phyloP scores from a whole-genome alignment of 176 grass and related monocot species.

The Saccharum officinarum region DNA sequence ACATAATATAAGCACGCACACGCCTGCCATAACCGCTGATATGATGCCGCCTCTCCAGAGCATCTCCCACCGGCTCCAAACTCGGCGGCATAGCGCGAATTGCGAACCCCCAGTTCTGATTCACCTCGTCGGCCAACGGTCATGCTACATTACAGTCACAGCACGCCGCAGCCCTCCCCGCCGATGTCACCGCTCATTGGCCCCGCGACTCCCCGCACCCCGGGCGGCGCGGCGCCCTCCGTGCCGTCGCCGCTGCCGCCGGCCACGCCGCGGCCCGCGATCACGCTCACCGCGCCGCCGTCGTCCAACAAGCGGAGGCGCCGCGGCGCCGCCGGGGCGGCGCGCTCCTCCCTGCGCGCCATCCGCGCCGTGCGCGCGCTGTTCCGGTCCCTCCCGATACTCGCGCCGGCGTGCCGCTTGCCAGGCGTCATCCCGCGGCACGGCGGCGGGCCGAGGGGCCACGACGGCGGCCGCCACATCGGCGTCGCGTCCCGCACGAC shows the following conservation, averaged over 20 bases:
- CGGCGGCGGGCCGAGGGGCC: constrained; percentile 26
- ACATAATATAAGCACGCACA: constrained; percentile 2
- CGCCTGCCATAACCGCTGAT: constrained; percentile 22
- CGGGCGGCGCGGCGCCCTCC: background rate
- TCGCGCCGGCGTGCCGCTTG: constrained; percentile 75
- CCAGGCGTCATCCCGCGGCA: constrained; percentile 41
- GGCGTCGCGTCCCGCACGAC: constrained; percentile 70
- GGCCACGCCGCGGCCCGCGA: constrained; percentile 45
- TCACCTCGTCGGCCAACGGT: background rate
- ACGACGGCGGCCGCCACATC: constrained; percentile 49
- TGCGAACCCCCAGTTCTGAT: background rate
- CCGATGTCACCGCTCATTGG: constrained; percentile 54
- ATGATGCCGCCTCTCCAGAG: background rate
- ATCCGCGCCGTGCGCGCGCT: constrained; percentile 77
- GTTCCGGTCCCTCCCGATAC: constrained; percentile 86
- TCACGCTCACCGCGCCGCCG: constrained; percentile 64
- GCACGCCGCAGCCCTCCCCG: constrained; percentile 55
- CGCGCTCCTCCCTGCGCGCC: constrained; percentile 48
- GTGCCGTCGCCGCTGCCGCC: constrained; percentile 23
- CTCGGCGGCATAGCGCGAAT: background rate
- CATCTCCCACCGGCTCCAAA: background rate
- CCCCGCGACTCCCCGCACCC: constrained; percentile 50
- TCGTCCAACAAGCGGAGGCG: constrained; percentile 56
- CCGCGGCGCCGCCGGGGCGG: background rate
- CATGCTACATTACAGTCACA: constrained; percentile 41